Evolutionary conservation across 441 rosid genomes (phyloP).

Genomic region (Erodium chrysanthum): DNA sequence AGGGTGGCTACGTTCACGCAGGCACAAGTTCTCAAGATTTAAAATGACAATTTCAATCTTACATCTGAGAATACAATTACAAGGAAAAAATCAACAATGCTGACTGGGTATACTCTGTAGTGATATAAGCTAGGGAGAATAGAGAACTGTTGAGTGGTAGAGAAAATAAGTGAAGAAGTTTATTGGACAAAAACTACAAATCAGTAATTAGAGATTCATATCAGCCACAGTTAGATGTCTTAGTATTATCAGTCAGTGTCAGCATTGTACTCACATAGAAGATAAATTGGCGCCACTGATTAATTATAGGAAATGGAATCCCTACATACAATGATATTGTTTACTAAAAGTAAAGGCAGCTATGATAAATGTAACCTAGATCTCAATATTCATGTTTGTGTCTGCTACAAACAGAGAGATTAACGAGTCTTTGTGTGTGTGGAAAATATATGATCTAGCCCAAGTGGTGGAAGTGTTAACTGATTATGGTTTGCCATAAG

Average conservation of each 20-base stretch:
- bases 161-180: neutral
- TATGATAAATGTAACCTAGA: neutral
- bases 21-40: neutral
- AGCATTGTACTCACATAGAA: neutral
- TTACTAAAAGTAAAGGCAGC: neutral
- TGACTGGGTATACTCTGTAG: neutral
- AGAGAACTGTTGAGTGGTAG: neutral
- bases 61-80: constrained; percentile 1
- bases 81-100: neutral
- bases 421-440: neutral
- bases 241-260: neutral
- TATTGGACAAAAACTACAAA: neutral
- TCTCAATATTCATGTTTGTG: neutral
- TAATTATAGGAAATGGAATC: neutral
- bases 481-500: neutral
- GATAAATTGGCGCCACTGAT: neutral
- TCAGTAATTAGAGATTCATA: neutral
- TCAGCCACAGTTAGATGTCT: neutral
- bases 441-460: neutral
- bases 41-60: neutral
- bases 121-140: constrained; percentile 1
- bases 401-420: neutral
- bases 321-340: neutral
- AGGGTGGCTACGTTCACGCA: neutral
- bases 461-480: neutral